phyloP scores from a whole-genome alignment of 2,329 filamentous ascomycete species.

The Fusarium transvaalense region DNA sequence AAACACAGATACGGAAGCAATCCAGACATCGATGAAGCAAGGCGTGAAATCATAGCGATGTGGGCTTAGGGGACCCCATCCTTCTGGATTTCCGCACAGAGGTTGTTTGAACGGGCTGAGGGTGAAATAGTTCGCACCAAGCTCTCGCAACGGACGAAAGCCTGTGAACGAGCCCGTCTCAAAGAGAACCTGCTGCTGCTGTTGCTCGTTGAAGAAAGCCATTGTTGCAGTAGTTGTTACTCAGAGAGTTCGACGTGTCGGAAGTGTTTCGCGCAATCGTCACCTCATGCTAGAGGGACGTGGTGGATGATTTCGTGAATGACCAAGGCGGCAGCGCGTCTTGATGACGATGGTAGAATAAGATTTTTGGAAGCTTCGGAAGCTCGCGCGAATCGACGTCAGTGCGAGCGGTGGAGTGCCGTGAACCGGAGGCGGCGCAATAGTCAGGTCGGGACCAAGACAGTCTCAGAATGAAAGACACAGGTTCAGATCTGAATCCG shows the following conservation, averaged over 20 bases:
- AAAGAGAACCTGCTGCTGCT: constrained; percentile 65
- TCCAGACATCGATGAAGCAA: constrained; percentile 95
- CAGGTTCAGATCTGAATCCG: constrained; percentile 25
- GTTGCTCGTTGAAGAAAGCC: constrained; percentile 56
- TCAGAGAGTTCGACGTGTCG: constrained; percentile 14
- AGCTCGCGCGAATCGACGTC: constrained; percentile 38
- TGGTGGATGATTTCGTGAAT: constrained; percentile 4
- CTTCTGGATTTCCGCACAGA: constrained; percentile 89
- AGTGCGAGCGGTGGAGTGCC: constrained; percentile 14
- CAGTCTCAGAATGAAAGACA: constrained; percentile 13
- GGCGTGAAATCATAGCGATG: constrained; percentile 94
- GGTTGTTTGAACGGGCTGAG: constrained; percentile 71
- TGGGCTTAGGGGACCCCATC: constrained; percentile 93
- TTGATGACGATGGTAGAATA: constrained; percentile 15
- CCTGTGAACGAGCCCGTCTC: constrained; percentile 73
- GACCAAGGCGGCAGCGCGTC: constrained; percentile 33
- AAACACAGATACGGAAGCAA: constrained; percentile 81
- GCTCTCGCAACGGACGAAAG: constrained; percentile 62
- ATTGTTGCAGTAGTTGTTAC: constrained; percentile 41
- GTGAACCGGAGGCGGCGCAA: constrained; percentile 16
- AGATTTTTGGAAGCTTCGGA: constrained; percentile 29
- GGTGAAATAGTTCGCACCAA: constrained; percentile 72
- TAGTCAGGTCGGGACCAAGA: constrained; percentile 16
- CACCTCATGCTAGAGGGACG: constrained; percentile 49
- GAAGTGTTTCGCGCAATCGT: constrained; percentile 62